Base-by-base conservation (phyloP, 2,329 filamentous ascomycete species). In the Macroventuria anomochaeta region DNA sequence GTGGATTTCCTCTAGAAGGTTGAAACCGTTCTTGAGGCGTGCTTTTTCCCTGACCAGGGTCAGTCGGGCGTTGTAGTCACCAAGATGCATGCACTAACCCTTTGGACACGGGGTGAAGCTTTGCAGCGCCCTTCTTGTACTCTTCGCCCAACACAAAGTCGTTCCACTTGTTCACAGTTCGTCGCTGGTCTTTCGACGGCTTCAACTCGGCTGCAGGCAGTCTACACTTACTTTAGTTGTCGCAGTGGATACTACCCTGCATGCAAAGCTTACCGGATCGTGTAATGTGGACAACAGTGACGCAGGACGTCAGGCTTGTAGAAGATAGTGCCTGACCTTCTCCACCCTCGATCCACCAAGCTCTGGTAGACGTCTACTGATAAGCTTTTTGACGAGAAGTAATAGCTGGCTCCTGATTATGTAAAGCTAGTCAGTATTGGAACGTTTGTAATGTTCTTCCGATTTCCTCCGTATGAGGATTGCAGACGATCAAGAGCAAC, bases 231-330 rank as follows among this genome's bases (percentile, higher is more conserved):
- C 20, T 37, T 67, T 38, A 69, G 53, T 49, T 29, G 13, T 49
- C 32, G 13, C 26, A 32, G 25, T 25, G 13, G n/a, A 38, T 25
- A 26, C 3, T 25, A 17, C 20, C 18, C 41, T 18, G n/a, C 28
- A 20, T 20, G 15, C 10, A 23, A 32, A 43, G 31, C 69, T 46
- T 63, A 80, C 79, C 78, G 85, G 47, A 95, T 87, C 1, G 89
- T 92, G 72, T 93, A 97, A 69, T 97, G 92, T 37, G 93, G 92
- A 73, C 95, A 99, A 69, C 95, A 99, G 57, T 91, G 90, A 51
- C 86, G 81, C 53, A 83, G 83, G 65, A 91, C 87, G 73, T 95
- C 88, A 12, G 90, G 90, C 56, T 90, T 86, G 75, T 95, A 95
- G 41, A 95, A 78, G 7, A 91, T 79, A 23, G 77, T 85, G 13